Evolutionary conservation across 2,329 filamentous ascomycete species (phyloP).

Genomic region (Iodosphaeria phyllophila): DNA sequence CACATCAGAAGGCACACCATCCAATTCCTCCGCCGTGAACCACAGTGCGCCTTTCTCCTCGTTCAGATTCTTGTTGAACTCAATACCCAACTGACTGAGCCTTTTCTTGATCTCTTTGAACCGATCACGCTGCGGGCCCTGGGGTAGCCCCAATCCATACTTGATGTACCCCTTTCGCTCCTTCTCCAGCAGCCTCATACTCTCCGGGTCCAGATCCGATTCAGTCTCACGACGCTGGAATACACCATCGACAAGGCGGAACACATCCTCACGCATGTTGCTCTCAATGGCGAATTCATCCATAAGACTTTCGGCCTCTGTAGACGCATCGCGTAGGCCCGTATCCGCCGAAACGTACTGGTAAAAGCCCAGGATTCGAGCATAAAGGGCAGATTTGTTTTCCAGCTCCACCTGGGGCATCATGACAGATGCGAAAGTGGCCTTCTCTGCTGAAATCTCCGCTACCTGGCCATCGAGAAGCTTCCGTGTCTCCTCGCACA

Average conservation of each 20-base stretch:
- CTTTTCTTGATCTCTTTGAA: constrained; percentile 81
- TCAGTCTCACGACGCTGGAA: constrained; percentile 35
- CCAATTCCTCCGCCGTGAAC: constrained; percentile 56
- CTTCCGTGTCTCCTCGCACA: constrained; percentile 43
- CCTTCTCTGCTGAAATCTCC: constrained; percentile 31
- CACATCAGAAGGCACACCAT: constrained; percentile 57
- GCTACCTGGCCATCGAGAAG: constrained; percentile 50
- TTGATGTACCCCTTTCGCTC: constrained; percentile 60
- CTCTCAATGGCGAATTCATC: constrained; percentile 64
- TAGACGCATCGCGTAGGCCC: constrained; percentile 54
- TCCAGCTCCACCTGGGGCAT: constrained; percentile 57
- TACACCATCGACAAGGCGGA: constrained; percentile 41
- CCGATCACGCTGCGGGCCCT: constrained; percentile 50
- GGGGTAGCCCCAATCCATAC: constrained; percentile 55
- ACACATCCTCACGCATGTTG: constrained; percentile 68
- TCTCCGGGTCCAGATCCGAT: constrained; percentile 45
- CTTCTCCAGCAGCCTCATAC: constrained; percentile 54
- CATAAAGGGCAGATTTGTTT: constrained; percentile 39
- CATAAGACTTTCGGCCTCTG: constrained; percentile 56
- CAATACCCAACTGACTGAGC: constrained; percentile 53
- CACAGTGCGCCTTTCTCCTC: constrained; percentile 69
- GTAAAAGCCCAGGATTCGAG: constrained; percentile 60
- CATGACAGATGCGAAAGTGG: constrained; percentile 34
- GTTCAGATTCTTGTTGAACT: constrained; percentile 65
- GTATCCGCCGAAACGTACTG: constrained; percentile 56